These are phyloP conservation scores for Boletus pseudo-olivaceus DNA, from an alignment of 768 basidiomycete genomes.

Conservation along the genomic window DNA sequence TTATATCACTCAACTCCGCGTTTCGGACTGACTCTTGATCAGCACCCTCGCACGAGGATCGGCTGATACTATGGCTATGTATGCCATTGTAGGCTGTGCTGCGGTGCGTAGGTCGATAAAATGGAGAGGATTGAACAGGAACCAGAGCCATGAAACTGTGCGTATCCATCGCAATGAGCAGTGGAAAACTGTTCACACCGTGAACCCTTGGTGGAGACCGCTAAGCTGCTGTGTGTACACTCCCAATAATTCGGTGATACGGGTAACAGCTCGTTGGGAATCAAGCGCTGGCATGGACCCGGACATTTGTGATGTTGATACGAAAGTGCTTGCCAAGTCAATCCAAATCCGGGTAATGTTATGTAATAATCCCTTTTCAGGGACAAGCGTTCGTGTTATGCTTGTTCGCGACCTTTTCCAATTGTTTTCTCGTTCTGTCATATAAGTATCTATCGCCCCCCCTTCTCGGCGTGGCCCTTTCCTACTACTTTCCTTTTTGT, in stretches of 20 bases:
- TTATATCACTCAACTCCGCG: neutral
- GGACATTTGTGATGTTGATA: no score
- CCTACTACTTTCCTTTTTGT: neutral
- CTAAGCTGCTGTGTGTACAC: neutral
- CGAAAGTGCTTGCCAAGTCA: no score
- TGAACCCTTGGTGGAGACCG: neutral
- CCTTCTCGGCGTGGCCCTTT: neutral
- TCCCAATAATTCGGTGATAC: no score
- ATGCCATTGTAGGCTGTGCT: neutral
- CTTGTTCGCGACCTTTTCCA: neutral
- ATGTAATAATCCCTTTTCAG: conserved; percentile 11
- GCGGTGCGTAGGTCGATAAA: neutral
- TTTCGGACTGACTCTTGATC: neutral
- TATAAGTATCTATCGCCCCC: conserved; percentile 5
- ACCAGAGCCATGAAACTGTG: no score
- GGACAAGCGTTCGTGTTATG: conserved; percentile 12
- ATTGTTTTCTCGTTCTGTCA: conserved; percentile 1
- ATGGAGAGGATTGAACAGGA: neutral
- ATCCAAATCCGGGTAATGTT: no score
- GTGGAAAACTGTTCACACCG: neutral
- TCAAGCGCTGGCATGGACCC: neutral
- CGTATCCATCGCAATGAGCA: neutral
- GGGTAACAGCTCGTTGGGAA: no score
- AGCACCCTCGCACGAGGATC: no score
- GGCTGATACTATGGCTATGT: no score